Percentiles rank a stretch among this genome's conserved stretches.
These are phyloP conservation scores for Syncephalastrum monosporum DNA, from an alignment of 371 early-diverging fungal species.

Conservation along the genomic window DNA sequence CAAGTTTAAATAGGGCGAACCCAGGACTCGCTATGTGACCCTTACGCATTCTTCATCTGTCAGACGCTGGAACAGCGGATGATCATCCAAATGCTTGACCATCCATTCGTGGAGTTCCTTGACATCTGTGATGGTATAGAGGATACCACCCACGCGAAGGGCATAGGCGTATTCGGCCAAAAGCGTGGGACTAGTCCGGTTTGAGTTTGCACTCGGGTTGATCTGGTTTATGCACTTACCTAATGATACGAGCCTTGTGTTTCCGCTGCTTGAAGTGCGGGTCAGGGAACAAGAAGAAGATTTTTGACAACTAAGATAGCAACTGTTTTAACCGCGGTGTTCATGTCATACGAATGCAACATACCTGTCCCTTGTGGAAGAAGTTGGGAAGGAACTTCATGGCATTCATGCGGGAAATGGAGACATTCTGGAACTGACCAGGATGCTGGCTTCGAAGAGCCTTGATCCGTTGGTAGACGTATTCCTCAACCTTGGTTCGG, in stretches of 20 bases:
- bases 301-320: conserved; percentile 79
- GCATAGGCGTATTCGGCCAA: conserved; percentile 96
- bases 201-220: conserved; percentile 1
- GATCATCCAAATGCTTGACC: conserved; percentile 90
- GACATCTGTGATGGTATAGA: conserved; percentile 97
- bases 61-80: conserved; percentile 91
- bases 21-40: background rate
- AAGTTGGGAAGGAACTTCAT: conserved; percentile 99
- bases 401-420: conserved; percentile 97
- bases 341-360: background rate
- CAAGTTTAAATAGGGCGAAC: conserved; percentile 1
- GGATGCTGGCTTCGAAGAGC: conserved; percentile 84
- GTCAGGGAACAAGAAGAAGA: conserved; percentile 99
- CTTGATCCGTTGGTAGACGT: conserved; percentile 87
- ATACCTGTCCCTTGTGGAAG: conserved; percentile 89
- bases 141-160: conserved; percentile 83
- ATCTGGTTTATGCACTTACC: conserved; percentile 38
- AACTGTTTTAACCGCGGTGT: background rate
- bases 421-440: conserved; percentile 90
- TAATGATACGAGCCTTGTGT: conserved; percentile 98
- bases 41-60: conserved; percentile 80
- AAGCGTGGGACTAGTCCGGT: conserved; percentile 58
- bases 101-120: conserved; percentile 95
- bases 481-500: conserved; percentile 94
- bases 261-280: conserved; percentile 99